Base-by-base conservation (phyloP, 257 asterid genomes). In the Vinca minor region DNA sequence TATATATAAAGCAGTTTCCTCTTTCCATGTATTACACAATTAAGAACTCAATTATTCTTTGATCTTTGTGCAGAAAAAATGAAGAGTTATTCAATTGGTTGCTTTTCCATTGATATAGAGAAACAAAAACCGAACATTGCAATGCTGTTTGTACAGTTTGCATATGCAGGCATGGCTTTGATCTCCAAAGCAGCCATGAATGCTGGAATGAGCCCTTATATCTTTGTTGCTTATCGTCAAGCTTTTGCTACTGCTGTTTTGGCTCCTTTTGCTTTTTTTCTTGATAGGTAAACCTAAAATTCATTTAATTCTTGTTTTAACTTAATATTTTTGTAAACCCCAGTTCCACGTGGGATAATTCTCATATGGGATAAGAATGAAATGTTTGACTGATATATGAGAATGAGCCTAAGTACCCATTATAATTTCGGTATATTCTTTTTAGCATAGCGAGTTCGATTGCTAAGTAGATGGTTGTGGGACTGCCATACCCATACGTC, bases 191-290 rank as follows among this genome's bases (percentile, higher is more conserved):
- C 60, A 13, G 55, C 69, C 41, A 31, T 64, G 4, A 31, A 53
- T 20, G 21, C 9, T 1, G 69, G 69, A 12, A 64, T 49, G 69
- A 50, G 23, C 6, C 52, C 65, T 4, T 7, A 32, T 2, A 44
- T 60, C 7, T 60, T 60, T 60, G 52, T 31, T 11, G 44, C 65
- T 38, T 60, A 60, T 60, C 44, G 26, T 20, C 65, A 60, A 60
- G 52, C 10, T 14, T 44, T 78, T 2, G 86, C 84, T 25, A 59
- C 84, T 29, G 52, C 73, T 32, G 62, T 49, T 39, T 63, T 83
- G 71, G 82, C 81, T 45, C 89, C 89, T 4, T 76, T 83, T n/a
- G 83, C 86, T n/a, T 74, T 71, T 65, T 78, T 76, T 47, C 46
- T 52, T 0, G 74, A 73, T 28, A 69, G 78, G 78, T 73, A 34